These are phyloP conservation scores for Lepidium africanum DNA, from an alignment of 345 rosid species.

Conservation along the genomic window DNA sequence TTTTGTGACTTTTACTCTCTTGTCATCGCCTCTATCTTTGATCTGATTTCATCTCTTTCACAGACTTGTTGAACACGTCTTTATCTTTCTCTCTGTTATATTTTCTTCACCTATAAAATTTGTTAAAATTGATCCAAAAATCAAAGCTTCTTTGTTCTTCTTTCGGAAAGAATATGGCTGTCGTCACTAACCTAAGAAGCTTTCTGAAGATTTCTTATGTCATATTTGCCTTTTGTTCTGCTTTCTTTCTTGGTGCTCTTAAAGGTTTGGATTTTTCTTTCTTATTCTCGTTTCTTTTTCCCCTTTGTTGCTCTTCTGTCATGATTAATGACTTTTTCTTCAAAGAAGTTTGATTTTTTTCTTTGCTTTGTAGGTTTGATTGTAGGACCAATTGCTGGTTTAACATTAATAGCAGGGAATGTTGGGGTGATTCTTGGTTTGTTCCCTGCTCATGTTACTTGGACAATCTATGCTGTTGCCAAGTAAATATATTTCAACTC, in stretches of 20 bases:
- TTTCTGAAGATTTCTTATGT: conserved; percentile 44
- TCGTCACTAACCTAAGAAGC: conserved; percentile 28
- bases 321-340: neutral
- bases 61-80: conserved; percentile 16
- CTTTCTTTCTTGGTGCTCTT: conserved; percentile 63
- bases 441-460: conserved; percentile 64
- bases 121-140: neutral
- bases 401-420: conserved; percentile 57
- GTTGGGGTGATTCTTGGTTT: conserved; percentile 61
- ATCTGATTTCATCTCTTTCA: conserved; percentile 1
- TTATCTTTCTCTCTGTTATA: neutral
- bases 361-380: conserved; percentile 41
- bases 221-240: conserved; percentile 57
- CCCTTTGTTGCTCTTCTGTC: neutral
- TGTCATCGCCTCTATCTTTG: neutral
- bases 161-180: conserved; percentile 15
- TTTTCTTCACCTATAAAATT: neutral
- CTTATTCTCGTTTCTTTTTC: neutral
- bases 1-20: neutral
- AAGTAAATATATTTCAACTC: conserved; percentile 30
- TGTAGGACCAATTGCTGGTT: conserved; percentile 74
- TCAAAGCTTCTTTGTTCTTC: neutral
- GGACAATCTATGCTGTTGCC: conserved; percentile 54
- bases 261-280: conserved; percentile 40
- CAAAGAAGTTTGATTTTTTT: neutral